phyloP scores from a whole-genome alignment of 106 monocot genomes.

The Allium sativum region DNA sequence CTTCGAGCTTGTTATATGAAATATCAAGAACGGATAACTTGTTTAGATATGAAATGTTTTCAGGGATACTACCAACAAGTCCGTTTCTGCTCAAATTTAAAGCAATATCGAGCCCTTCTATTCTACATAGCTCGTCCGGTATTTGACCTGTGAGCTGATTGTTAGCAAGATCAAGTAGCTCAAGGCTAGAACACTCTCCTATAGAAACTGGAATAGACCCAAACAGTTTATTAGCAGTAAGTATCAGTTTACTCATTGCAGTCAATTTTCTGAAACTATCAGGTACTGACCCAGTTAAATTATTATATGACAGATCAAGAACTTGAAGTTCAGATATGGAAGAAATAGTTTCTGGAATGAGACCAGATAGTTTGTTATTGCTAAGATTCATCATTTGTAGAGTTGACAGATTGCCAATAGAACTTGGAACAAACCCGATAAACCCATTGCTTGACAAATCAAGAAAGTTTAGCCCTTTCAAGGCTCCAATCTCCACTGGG shows the following conservation, averaged over 20 bases:
- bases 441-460: slow-evolving; percentile 69
- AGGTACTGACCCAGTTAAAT: slow-evolving; percentile 55
- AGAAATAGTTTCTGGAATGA: slow-evolving; percentile 39
- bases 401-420: slow-evolving; percentile 59
- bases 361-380: slow-evolving; percentile 57
- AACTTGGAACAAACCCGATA: slow-evolving; percentile 42
- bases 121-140: slow-evolving; percentile 56
- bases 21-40: slow-evolving; percentile 75
- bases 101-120: slow-evolving; percentile 71
- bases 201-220: slow-evolving; percentile 51
- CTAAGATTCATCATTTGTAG: slow-evolving; percentile 79
- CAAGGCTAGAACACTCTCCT: slow-evolving; percentile 48
- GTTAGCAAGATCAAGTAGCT: slow-evolving; percentile 75
- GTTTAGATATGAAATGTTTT: slow-evolving; percentile 35
- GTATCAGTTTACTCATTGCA: slow-evolving; percentile 56
- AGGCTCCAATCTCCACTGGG: slow-evolving; percentile 45
- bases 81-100: slow-evolving; percentile 74
- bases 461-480: slow-evolving; percentile 56
- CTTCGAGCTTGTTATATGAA: slow-evolving; percentile 56
- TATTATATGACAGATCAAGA: slow-evolving; percentile 62
- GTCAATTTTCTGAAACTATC: slow-evolving; percentile 38
- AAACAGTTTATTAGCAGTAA: slow-evolving; percentile 44
- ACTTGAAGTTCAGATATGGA: slow-evolving; percentile 46
- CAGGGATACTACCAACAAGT: slow-evolving; percentile 66
- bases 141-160: slow-evolving; percentile 57